Evolutionary conservation across 2,329 filamentous ascomycete genomes (phyloP).

Genomic region (Alternaria novae-zelandiae): DNA sequence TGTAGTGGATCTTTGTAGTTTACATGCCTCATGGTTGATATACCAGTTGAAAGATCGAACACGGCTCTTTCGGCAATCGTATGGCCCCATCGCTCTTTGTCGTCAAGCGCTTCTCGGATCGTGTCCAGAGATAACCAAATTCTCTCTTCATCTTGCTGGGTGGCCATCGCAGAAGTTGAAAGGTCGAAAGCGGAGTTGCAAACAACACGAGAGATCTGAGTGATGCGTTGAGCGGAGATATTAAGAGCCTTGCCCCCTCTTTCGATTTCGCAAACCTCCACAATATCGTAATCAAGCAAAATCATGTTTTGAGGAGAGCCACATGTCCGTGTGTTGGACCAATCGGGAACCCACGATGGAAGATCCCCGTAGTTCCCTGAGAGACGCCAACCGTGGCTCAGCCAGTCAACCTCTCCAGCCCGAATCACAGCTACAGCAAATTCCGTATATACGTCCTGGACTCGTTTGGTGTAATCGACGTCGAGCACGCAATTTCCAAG

Average conservation of each 20-base stretch:
- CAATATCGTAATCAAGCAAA: neutral
- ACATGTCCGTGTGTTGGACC: neutral
- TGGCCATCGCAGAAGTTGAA: neutral
- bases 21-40: no score
- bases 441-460: neutral
- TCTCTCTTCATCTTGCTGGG: neutral
- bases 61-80: neutral
- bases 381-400: neutral
- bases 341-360: neutral
- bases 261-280: neutral
- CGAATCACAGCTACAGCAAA: neutral
- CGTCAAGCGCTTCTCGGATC: neutral
- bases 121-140: neutral
- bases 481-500: neutral
- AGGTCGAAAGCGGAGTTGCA: neutral
- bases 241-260: neutral
- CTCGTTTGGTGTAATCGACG: neutral
- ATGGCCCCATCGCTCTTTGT: neutral
- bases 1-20: neutral
- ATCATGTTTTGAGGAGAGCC: neutral
- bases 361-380: neutral
- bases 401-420: rapidly evolving
- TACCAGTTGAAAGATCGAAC: neutral
- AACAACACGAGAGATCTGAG: neutral
- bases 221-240: neutral